Evolutionary conservation across 495 filamentous ascomycete genomes (phyloP), one percentile per base, ranked within the genome.

Genomic region (Penicillium riverlandense): DNA sequence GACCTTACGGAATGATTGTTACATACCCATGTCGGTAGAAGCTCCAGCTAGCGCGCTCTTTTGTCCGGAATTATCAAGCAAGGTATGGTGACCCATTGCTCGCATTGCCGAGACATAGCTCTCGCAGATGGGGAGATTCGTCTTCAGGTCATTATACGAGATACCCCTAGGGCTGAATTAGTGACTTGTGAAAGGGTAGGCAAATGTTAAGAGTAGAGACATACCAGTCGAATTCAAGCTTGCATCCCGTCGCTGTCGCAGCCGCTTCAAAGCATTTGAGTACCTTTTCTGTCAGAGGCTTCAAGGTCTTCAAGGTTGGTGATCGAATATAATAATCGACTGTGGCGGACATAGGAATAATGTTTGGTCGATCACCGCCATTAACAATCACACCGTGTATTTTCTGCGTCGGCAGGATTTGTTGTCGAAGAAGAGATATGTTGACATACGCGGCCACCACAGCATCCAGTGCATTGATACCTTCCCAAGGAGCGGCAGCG

Each of bases 401-500:
- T 35, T 58, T 62, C 42, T 77, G 60, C 10, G 53, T 42, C 0
- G 71, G 70, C 12, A 61, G 43, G 35, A 78, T 78, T 54, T 85
- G 81, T 57, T 85, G 80, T 8, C 82, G 66, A 7, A 85, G 71
- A 6, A 79, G 69, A 0, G 75, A 76, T 9, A 84, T 61, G 35
- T 72, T 73, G 38, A 80, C 78, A 51, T 85, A 86, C 0, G 76
- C 72, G 1, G 69, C 69, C 4, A 84, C 71, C 3, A 83, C 65
- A 0, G 80, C 82, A 49, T 85, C 83, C 0, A 85, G 67, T 0
- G 81, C 80, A 50, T 86, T 86, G 47, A 83, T 68, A 0, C 80
- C 80, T 13, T 76, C 63, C 80, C 81, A 84, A 0, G 81, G 82
- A n/a, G 67, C 69, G 4, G 73, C 75, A 1, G 78, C 80, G 0